phyloP scores from a whole-genome alignment of 768 basidiomycete genomes.

The Amanita jacksonii region DNA sequence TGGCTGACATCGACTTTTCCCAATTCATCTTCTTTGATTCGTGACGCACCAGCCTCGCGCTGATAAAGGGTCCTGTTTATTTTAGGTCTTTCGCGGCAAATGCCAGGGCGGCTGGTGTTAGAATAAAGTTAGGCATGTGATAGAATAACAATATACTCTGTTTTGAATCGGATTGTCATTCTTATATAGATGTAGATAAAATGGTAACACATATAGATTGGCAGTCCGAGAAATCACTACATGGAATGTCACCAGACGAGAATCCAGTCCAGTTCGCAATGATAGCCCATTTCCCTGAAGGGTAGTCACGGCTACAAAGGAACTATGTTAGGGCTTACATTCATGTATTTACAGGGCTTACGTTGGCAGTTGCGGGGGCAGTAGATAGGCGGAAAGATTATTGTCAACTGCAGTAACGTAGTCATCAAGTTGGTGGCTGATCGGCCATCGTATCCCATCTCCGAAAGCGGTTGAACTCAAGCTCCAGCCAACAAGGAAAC shows the following conservation, averaged over 20 bases:
- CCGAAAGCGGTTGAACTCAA: background rate
- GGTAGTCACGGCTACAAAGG: conserved; percentile 3
- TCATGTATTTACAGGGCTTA: background rate
- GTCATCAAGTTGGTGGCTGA: conserved; percentile 4
- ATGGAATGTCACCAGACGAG: conserved; percentile 6
- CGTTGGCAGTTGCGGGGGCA: conserved; percentile 3
- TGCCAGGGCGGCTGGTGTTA: too few relatives aligned
- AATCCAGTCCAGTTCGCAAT: conserved; percentile 7
- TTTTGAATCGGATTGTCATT: too few relatives aligned
- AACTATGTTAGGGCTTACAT: background rate
- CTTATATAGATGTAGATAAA: too few relatives aligned
- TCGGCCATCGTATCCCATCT: conserved; percentile 1
- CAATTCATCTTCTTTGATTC: too few relatives aligned
- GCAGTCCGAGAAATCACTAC: conserved; percentile 9
- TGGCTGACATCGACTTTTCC: too few relatives aligned
- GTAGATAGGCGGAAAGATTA: background rate
- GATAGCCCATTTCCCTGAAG: conserved; percentile 7
- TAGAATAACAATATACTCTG: too few relatives aligned
- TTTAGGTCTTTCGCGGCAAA: too few relatives aligned
- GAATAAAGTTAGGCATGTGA: too few relatives aligned
- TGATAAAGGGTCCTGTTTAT: too few relatives aligned
- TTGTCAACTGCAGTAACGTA: conserved; percentile 6
- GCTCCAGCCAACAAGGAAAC: background rate
- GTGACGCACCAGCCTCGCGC: too few relatives aligned
- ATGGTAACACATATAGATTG: too few relatives aligned